Evolutionary conservation across 164 flowering plant genomes (phyloP), one percentile per base, ranked within the genome.

Genomic region (Vitis rupestris): DNA sequence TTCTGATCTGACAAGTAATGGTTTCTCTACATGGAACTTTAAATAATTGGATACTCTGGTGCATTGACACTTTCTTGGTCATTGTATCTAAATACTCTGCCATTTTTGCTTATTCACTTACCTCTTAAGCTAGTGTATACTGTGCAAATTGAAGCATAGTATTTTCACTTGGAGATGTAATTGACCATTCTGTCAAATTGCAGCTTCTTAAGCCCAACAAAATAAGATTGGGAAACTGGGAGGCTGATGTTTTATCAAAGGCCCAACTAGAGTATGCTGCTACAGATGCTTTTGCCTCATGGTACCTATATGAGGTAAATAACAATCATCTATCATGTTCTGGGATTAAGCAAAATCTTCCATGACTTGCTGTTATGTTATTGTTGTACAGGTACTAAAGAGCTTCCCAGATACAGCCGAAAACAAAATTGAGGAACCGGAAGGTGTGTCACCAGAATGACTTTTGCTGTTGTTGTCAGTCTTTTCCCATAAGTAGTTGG

Each of bases 261-360:
- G 83, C 72, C 9, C 90, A 90, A 74, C 78, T 88, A 64, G 63
- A 75, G 19, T 93, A 93, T 78, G 97, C 96, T 27, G 97, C 98
- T 68, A 82, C 85, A 15, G 97, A 93, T 86, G 97, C 98, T 67
- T 90, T 80, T 81, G 90, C 82, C 71, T 93, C 92, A 23, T 90
- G 91, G 97, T 77, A 82, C 76, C 70, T 90, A 0, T 84, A 83
- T 74, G 79, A 90, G 93, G 95, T 90, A 74, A 79, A 17, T 15
- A 16, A 47, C n/a, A 1, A 10, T 52, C 11, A 37, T 14, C 50
- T 27, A 51, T 50, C n/a, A n/a, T 55, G 23, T 31, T 65, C 10
- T 13, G 15, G 2, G 8, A 47, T 29, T 17, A 47, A 53, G 27
- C 13, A 63, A n/a, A 19, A 2, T 37, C 53, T 60, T 61, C 6